phyloP scores from a whole-genome alignment of 257 asterid species.

The Nicotiana paniculata region DNA sequence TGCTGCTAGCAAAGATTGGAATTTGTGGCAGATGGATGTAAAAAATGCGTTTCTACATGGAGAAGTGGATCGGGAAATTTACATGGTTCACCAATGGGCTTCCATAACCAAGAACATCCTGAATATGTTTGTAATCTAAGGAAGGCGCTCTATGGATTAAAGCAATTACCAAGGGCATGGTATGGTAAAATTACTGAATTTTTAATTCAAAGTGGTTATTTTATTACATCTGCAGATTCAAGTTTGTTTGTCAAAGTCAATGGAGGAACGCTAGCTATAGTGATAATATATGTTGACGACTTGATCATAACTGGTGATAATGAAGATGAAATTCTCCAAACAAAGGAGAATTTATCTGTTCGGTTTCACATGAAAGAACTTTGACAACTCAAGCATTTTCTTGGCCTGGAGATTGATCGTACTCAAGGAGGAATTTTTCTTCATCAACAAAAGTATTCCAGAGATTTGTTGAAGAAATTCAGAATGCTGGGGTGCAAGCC shows the following conservation, averaged over 20 bases:
- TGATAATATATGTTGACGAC: background rate
- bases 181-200: background rate
- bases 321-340: background rate
- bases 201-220: background rate
- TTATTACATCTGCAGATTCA: background rate
- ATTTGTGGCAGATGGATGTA: background rate
- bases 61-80: constrained; percentile 2
- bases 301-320: background rate
- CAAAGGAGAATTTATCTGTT: background rate
- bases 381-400: background rate
- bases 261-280: background rate
- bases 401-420: background rate
- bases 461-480: background rate
- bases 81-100: constrained; percentile 5
- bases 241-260: background rate
- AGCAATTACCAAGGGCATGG: background rate
- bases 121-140: background rate
- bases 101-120: background rate
- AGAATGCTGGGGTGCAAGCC: background rate
- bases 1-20: background rate
- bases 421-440: background rate
- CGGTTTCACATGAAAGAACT: background rate
- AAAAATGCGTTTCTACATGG: background rate
- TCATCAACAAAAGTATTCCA: background rate
- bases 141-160: background rate